Conservation (phyloP, 139 green algal species). For the Chlamydomonas incerta region DNA sequence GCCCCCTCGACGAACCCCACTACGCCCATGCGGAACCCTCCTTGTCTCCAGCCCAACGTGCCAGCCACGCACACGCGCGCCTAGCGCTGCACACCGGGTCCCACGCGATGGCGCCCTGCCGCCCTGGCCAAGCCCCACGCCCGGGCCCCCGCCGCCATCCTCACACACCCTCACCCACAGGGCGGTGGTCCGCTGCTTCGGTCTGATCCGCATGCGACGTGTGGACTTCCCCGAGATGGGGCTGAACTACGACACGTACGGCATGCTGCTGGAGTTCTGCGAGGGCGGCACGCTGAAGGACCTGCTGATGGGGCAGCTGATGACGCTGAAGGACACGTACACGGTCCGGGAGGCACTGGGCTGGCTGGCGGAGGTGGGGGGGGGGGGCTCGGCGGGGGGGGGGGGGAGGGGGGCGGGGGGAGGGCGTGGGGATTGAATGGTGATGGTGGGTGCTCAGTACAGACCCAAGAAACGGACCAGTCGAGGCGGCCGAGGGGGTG, state of each 20-base stretch:
- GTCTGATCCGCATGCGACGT: not conserved
- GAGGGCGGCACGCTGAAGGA: slow-evolving; percentile 44
- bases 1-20: too few species aligned
- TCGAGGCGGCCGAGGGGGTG: too few species aligned
- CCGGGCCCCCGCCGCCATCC: too few species aligned
- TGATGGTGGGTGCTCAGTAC: too few species aligned
- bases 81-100: too few species aligned
- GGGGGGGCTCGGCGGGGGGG: not conserved
- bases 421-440: too few species aligned
- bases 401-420: not conserved
- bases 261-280: slow-evolving; percentile 31
- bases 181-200: slow-evolving; percentile 27
- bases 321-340: slow-evolving; percentile 7
- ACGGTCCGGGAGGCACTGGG: slow-evolving; percentile 23
- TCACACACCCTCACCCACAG: not conserved
- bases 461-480: too few species aligned
- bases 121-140: too few species aligned
- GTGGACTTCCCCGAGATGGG: slow-evolving; percentile 3
- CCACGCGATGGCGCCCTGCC: too few species aligned
- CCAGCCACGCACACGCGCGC: too few species aligned
- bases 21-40: too few species aligned
- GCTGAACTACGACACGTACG: slow-evolving; percentile 40
- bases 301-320: slow-evolving; percentile 19
- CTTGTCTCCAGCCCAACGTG: too few species aligned
- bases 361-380: slow-evolving; percentile 30